Percentiles rank a stretch among this genome's conserved stretches.
These are phyloP conservation scores for Pyrenophora seminiperda DNA, from an alignment of 2,329 filamentous ascomycete species.

Conservation along the genomic window DNA sequence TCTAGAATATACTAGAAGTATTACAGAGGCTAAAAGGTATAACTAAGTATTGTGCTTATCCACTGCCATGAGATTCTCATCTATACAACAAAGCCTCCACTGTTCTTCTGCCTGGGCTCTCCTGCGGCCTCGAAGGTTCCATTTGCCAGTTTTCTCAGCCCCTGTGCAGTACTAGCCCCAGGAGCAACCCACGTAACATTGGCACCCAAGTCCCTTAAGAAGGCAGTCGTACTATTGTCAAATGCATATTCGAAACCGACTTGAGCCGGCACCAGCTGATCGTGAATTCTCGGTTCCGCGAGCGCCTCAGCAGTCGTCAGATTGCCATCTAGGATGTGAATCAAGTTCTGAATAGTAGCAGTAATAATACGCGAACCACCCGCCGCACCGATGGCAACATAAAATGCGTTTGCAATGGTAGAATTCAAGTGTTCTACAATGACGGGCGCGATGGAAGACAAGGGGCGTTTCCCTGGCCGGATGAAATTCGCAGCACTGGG, in stretches of 20 bases:
- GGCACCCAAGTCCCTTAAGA: constrained; percentile 68
- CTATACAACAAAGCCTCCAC: constrained; percentile 65
- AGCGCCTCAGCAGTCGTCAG: constrained; percentile 67
- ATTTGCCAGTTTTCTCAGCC: constrained; percentile 63
- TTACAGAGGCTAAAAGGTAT: no score
- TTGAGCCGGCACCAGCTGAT: constrained; percentile 77
- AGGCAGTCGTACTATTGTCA: constrained; percentile 66
- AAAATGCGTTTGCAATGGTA: constrained; percentile 54
- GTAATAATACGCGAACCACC: constrained; percentile 86
- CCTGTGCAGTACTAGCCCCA: constrained; percentile 72
- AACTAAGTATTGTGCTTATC: no score
- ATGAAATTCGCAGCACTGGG: constrained; percentile 83
- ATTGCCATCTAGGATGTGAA: constrained; percentile 71
- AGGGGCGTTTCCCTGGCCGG: constrained; percentile 76
- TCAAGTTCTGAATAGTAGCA: constrained; percentile 73
- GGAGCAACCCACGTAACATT: constrained; percentile 71
- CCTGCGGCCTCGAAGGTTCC: constrained; percentile 78
- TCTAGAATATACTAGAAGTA: no score
- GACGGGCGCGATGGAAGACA: constrained; percentile 81
- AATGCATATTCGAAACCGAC: constrained; percentile 72
- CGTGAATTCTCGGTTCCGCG: constrained; percentile 71
- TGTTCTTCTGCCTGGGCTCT: constrained; percentile 75
- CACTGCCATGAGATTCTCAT: no score
- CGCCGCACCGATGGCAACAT: constrained; percentile 73
- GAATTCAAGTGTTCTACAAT: constrained; percentile 71